Evolutionary conservation across 345 rosid genomes (phyloP).

Genomic region (Schrenkiella parvula): DNA sequence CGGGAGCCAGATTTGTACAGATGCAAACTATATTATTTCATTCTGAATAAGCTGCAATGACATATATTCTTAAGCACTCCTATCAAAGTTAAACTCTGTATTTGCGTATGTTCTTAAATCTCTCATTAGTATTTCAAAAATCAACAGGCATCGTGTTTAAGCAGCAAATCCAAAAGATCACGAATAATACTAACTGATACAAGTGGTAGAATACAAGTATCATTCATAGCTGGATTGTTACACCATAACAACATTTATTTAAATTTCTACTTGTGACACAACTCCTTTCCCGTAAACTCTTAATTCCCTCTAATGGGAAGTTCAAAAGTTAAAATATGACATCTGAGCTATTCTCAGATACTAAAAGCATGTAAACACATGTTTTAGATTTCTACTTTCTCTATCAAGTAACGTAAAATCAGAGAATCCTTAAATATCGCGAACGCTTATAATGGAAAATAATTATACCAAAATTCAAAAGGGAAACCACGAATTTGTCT

Average conservation of each 20-base stretch:
- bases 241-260: neutral
- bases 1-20: neutral
- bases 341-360: neutral
- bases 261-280: neutral
- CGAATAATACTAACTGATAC: neutral
- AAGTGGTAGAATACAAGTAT: neutral
- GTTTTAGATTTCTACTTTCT: neutral
- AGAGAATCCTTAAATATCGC: too few species aligned
- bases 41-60: too few species aligned
- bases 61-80: too few species aligned
- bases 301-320: neutral
- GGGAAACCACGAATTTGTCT: too few species aligned
- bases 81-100: too few species aligned
- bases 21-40: neutral
- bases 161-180: too few species aligned
- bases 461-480: too few species aligned
- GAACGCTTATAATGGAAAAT: too few species aligned
- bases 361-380: neutral
- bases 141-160: too few species aligned
- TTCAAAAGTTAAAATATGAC: neutral
- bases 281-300: neutral
- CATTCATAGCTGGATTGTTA: neutral
- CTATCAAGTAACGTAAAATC: neutral
- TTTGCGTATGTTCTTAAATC: neutral
- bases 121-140: neutral